These are phyloP conservation scores for Cryptococcus neoformans DNA, from an alignment of 1,284 basidiomycete genomes.

Conservation along the genomic window DNA sequence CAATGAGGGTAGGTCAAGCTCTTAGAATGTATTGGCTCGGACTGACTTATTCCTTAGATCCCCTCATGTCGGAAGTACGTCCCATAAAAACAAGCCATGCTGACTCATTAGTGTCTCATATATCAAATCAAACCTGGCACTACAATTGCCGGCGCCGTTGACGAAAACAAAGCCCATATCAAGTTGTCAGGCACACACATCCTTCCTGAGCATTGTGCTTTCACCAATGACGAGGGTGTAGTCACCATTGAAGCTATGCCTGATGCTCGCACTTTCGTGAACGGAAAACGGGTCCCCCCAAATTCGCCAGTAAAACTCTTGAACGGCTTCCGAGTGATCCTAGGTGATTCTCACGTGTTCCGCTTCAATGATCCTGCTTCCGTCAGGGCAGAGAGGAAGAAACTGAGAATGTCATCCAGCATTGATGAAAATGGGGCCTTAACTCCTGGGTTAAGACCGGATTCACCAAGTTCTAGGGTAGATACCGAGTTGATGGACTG, in stretches of 20 bases:
- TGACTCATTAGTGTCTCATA: too few species aligned
- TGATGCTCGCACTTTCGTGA: conserved; percentile 76
- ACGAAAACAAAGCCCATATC: conserved; percentile 81
- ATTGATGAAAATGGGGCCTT: conserved; percentile 23
- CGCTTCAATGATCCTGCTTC: conserved; percentile 91
- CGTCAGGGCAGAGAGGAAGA: conserved; percentile 82
- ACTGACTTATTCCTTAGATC: conserved; percentile 21
- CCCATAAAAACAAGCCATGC: too few species aligned
- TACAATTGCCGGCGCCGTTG: conserved; percentile 78
- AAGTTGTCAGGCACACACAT: conserved; percentile 91
- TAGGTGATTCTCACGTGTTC: conserved; percentile 97
- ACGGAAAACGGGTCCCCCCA: conserved; percentile 79
- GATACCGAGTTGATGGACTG: conserved; percentile 76
- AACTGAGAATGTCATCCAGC: conserved; percentile 40
- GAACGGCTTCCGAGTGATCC: conserved; percentile 92
- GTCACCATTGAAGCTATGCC: conserved; percentile 76
- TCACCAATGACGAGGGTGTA: conserved; percentile 80
- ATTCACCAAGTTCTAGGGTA: conserved; percentile 25
- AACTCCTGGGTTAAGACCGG: conserved; percentile 14
- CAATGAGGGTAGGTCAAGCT: conserved; percentile 82
- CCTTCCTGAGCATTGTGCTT: conserved; percentile 84
- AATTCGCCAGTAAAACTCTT: conserved; percentile 55
- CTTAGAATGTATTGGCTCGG: too few species aligned
- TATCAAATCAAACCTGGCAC: conserved; percentile 90
- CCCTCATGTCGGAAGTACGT: conserved; percentile 53